Evolutionary conservation across 345 rosid genomes (phyloP), one percentile per base, ranked within the genome.

Genomic region (Salix dunnii): DNA sequence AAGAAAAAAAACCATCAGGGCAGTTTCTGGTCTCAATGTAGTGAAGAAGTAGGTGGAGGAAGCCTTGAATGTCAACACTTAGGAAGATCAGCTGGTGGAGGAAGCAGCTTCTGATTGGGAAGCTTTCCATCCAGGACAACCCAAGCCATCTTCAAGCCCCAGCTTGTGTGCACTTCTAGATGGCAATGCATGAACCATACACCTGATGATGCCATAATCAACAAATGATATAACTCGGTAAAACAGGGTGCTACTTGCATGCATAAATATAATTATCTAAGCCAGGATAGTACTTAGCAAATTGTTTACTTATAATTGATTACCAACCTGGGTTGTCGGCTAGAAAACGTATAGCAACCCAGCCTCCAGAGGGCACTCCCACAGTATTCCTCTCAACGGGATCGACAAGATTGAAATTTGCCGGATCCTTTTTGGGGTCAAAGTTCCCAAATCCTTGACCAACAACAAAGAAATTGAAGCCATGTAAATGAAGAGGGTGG

Each of bases 361-460:
- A 74, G n/a, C 77, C 77, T 42, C 77, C 77, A 21, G 77, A 31
- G 51, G 77, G 77, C 23, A 74, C 77, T 30, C 70, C 77, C 17
- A 74, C 77, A 9, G 77, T 74, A 6, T 74, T 74, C 70, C 77
- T 74, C 31, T 74, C 77, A 65, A 64, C 46, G 40, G 77, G 77
- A 16, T 74, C 77, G 20, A 20, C 43, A 46, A 74, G 77, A 64
- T 74, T 74, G 70, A 74, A 74, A 10, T 74, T 74, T 21, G 62
- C 21, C 3, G 70, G 62, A 13, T 74, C 70, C 23, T 74, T 74
- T 7, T 64, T 74, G 1, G 61, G 48, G 65, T 74, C 55, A 8
- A 31, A 74, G 77, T 74, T 74, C 17, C 77, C 77, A 74, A 74
- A 74, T 7, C 77, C 70, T 74, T 74, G 70, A 8, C 77, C 77